Evolutionary conservation across 495 filamentous ascomycete genomes (phyloP).

Genomic region (Penicillium crystallinum): DNA sequence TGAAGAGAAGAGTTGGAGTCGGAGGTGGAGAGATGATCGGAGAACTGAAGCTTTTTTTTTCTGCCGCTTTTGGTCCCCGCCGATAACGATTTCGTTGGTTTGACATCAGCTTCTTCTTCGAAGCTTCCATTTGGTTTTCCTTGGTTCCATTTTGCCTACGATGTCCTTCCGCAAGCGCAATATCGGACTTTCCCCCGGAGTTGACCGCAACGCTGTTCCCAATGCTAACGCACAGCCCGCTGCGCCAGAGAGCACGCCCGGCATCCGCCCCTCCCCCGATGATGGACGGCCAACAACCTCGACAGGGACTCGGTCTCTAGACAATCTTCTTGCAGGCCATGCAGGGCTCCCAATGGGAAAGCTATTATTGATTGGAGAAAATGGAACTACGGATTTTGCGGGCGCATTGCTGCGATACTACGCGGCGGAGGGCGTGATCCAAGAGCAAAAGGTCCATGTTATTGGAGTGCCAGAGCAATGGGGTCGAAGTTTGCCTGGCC

Average conservation of each 20-base stretch:
- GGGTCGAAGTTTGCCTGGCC: conserved; percentile 75
- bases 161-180: conserved; percentile 95
- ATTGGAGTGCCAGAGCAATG: conserved; percentile 74
- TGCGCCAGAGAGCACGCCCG: conserved; percentile 47
- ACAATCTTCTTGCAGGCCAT: conserved; percentile 81
- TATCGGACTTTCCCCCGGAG: conserved; percentile 54
- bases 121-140: background rate
- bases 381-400: conserved; percentile 90
- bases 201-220: conserved; percentile 27
- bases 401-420: conserved; percentile 81
- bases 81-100: conserved; percentile 21
- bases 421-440: conserved; percentile 87
- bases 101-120: background rate
- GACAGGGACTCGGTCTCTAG: conserved; percentile 79
- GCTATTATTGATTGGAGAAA: conserved; percentile 79
- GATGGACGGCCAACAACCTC: conserved; percentile 88
- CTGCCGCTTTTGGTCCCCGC: conserved; percentile 26
- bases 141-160: background rate
- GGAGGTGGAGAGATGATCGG: conserved; percentile 16
- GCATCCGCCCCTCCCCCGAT: conserved; percentile 80
- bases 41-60: conserved; percentile 30
- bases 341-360: conserved; percentile 81
- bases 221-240: conserved; percentile 31
- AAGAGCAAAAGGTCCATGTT: conserved; percentile 84
- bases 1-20: conserved; percentile 10